These are phyloP conservation scores for Claviceps africana DNA, from an alignment of 2,329 filamentous ascomycete species.

Conservation along the genomic window DNA sequence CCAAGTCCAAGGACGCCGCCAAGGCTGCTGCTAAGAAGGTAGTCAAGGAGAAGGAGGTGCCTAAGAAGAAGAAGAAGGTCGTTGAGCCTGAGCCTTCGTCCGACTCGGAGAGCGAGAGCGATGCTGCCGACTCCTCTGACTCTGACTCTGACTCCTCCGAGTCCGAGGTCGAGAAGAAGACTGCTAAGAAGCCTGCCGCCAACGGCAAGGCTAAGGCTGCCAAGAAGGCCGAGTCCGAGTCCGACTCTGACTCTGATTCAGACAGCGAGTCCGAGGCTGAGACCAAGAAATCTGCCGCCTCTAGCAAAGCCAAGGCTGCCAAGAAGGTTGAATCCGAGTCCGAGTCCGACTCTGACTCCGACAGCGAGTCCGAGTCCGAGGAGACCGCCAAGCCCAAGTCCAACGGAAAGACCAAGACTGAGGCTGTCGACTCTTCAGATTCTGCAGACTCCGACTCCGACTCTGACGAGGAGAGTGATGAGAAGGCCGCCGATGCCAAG, in stretches of 20 bases:
- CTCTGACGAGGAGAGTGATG: constrained; percentile 11
- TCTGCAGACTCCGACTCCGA: constrained; percentile 15
- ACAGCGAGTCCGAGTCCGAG: constrained; percentile 21
- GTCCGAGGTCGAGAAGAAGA: constrained; percentile 20
- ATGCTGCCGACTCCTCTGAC: constrained; percentile 11
- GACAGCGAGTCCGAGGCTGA: constrained; percentile 25
- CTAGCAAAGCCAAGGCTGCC: constrained; percentile 1
- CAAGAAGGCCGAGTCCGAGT: constrained; percentile 6
- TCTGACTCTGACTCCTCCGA: constrained; percentile 23
- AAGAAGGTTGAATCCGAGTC: constrained; percentile 19
- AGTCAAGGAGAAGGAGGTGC: constrained; percentile 27
- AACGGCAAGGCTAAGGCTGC: constrained; percentile 15
- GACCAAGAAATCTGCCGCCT: constrained; percentile 14
- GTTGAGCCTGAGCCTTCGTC: constrained; percentile 27
- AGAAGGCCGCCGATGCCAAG: constrained; percentile 15
- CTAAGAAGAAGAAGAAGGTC: constrained; percentile 36
- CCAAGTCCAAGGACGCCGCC: constrained; percentile 52
- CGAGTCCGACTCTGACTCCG: constrained; percentile 20
- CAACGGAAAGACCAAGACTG: constrained; percentile 10
- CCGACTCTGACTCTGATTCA: constrained; percentile 20
- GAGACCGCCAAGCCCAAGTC: constrained; percentile 17
- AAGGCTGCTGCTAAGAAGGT: constrained; percentile 44
- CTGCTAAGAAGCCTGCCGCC: constrained; percentile 8
- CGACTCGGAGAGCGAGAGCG: constrained; percentile 22
- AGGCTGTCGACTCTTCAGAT: constrained; percentile 19